Evolutionary conservation across 1,284 basidiomycete genomes (phyloP).

Genomic region (Amylostereum areolatum): DNA sequence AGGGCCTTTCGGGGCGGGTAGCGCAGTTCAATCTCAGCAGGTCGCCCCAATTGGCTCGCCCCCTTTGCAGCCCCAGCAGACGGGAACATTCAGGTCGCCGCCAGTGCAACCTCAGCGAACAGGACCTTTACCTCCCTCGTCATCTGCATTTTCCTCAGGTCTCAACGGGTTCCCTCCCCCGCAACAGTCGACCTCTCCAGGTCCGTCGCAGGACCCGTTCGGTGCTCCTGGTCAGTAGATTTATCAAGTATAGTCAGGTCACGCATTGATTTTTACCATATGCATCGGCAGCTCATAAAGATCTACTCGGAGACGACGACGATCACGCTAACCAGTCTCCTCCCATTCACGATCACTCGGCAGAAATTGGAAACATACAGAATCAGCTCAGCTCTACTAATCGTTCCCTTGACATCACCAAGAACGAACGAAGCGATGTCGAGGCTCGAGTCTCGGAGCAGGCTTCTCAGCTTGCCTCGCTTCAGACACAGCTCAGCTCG

Average conservation of each 20-base stretch:
- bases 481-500: conserved; percentile 71
- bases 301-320: conserved; percentile 74
- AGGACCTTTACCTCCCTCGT: conserved; percentile 8
- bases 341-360: conserved; percentile 61
- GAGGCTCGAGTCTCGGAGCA: conserved; percentile 59
- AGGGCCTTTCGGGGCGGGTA: conserved; percentile 2
- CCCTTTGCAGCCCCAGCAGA: background rate
- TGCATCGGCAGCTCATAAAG: conserved; percentile 16
- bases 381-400: conserved; percentile 83
- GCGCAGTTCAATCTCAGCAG: conserved; percentile 2
- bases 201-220: conserved; percentile 4
- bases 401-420: conserved; percentile 56
- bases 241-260: too few relatives aligned
- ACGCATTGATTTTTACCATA: too few relatives aligned
- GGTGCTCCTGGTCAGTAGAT: conserved; percentile 2
- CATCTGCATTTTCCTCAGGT: conserved; percentile 8
- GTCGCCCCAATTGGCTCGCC: background rate
- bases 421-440: conserved; percentile 49
- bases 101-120: conserved; percentile 34
- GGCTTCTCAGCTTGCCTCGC: conserved; percentile 61
- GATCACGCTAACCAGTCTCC: conserved; percentile 42
- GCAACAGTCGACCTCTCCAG: too few relatives aligned
- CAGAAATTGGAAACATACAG: conserved; percentile 81
- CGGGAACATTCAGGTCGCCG: conserved; percentile 5
- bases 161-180: too few relatives aligned